Conservation (phyloP, 139 green algal species). For the Coelastrella sp. region DNA sequence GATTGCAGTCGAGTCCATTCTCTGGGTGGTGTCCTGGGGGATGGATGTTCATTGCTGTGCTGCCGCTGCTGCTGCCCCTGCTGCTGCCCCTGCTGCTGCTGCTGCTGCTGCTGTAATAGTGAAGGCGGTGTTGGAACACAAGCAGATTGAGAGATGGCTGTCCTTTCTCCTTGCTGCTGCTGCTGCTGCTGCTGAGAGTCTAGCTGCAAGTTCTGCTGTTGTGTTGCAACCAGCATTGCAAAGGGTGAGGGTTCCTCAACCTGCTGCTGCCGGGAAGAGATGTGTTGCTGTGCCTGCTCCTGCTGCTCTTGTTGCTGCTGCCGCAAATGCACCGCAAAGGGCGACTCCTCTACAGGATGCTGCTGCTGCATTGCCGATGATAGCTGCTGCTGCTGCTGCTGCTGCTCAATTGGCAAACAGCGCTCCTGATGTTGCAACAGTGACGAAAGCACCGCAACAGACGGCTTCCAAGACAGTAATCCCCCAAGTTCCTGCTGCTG, state of each 20-base stretch:
- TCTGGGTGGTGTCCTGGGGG: not conserved
- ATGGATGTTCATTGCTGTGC: not conserved
- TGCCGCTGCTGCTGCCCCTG: not conserved
- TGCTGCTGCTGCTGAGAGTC: slow-evolving; percentile 5
- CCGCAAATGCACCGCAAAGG: not conserved
- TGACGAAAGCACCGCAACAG: not conserved
- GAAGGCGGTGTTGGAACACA: not conserved
- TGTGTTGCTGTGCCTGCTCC: not conserved
- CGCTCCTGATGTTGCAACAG: not conserved
- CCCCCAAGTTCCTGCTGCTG: not conserved
- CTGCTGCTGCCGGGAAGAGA: not conserved
- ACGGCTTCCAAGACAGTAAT: not conserved
- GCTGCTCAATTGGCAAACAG: not conserved
- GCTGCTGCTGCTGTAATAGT: slow-evolving; percentile 18
- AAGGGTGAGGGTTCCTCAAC: not conserved
- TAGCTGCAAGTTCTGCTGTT: not conserved
- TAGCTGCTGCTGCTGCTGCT: not conserved
- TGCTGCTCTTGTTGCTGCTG: not conserved
- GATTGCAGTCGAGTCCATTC: not conserved
- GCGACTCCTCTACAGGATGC: not conserved
- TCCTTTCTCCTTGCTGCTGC: not conserved
- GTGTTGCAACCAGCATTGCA: not conserved
- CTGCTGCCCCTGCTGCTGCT: not conserved
- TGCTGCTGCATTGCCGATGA: not conserved
- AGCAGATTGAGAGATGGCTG: not conserved